Evolutionary conservation across 129 eudicot genomes (phyloP), one percentile per base, ranked within the genome.

Genomic region (Helianthus annuus): DNA sequence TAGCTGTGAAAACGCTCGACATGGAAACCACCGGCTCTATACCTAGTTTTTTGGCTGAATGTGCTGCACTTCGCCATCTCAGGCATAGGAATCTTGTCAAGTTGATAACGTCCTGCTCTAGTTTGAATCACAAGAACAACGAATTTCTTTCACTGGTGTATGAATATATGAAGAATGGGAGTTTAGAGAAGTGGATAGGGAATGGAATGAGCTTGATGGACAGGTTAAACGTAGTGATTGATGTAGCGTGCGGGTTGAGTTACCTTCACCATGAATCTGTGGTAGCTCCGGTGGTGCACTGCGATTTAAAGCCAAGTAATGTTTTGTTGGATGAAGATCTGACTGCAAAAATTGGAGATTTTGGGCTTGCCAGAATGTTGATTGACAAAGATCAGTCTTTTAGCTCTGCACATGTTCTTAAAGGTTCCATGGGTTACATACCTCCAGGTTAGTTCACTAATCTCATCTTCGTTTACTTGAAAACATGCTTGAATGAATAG

Each of bases 261-360:
- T 89, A 89, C 76, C 71, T 89, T 70, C 92, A 89, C 64, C 78
- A 86, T 73, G 92, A 86, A 45, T 79, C 82, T 40, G 88, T 78
- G 59, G 86, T 80, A 70, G 71, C 71, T 40, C 88, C 90, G 0
- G 78, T 89, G 44, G 92, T 89, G 72, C 96, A 89, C 17, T 89
- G 96, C 70, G 96, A 89, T 74, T 62, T 89, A 29, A 89, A 89
- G 82, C 96, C 91, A 2, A 83, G 89, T 63, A 88, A 88, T 49
- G 48, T 88, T 55, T 78, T 88, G 45, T 32, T 89, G 62, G 96
- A 83, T 68, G 81, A 75, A 34, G 89, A 86, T 59, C 34, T 86
- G 78, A 82, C 86, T n/a, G 87, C 86, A 6, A 84, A 84, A 66
- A 73, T 89, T 7, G 84, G 88, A 38, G 96, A 89, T 63, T 89